Base-by-base conservation (phyloP, 2,329 filamentous ascomycete genomes). In the Rutstroemia sp. region DNA sequence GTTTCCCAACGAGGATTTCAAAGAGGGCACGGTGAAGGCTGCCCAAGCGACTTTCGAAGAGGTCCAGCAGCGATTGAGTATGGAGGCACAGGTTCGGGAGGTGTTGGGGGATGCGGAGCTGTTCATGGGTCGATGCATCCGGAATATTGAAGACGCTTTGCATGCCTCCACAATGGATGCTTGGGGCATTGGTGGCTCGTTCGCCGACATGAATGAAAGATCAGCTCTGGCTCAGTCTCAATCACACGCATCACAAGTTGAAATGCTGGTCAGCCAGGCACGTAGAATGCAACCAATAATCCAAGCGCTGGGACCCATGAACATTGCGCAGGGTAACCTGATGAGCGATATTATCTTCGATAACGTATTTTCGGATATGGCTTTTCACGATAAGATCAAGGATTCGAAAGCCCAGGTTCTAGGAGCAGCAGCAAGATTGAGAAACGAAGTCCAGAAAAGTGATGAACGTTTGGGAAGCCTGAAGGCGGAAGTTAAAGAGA, bases 321-420 rank as follows among this genome's bases (percentile, higher is more conserved):
- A 66, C 19, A 75, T 80, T 49, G 73, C 74, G 1, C 70, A 74
- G 37, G 75, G 76, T 0, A 72, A 66, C 54, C 68, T 79, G 7
- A 71, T 80, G 64, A 70, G 70, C 16, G 78, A 81, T 58, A 70
- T 81, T 1, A 69, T 80, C 27, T 79, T 80, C 60, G 77, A 81
- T 61, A 80, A 79, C 49, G 73, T 78, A 56, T 77, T 78, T 61
- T 73, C 71, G 10, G 78, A 80, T 51, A 73, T 77, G 68, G 71
- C 71, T 2, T 79, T 80, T 66, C 77, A 78, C 58, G 71, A 78
- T 8, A 74, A 78, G 65, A 76, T 82, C 57, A 75, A 78, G 61
- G 64, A 69, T 17, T 75, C 71, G 2, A 53, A 48, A 8, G 14
- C 30, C 8, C 52, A 54, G 34, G 34, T 49, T 21, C 5, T 49